A percentile compares a stretch with the other conserved stretches of the same genome.
phyloP scores from a whole-genome alignment of 768 basidiomycete species.

The Termitomyces eurrhizus region DNA sequence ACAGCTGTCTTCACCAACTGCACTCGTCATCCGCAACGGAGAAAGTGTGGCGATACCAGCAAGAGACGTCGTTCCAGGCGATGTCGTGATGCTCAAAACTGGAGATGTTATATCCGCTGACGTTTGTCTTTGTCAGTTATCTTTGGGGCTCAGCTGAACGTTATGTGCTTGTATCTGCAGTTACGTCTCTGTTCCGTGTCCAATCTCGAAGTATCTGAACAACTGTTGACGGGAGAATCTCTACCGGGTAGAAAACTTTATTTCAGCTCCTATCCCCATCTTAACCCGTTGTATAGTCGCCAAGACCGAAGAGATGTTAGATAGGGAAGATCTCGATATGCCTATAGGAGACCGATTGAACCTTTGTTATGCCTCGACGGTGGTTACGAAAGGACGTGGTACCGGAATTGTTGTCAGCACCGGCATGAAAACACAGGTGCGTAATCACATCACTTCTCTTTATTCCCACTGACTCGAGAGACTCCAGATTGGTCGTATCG shows the following conservation, averaged over 20 bases:
- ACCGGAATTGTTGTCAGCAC: conserved; percentile 43
- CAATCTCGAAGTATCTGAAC: conserved; percentile 48
- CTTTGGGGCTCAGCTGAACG: background rate
- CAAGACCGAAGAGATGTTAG: conserved; percentile 32
- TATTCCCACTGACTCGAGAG: background rate
- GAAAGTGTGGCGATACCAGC: conserved; percentile 37
- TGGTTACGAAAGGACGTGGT: conserved; percentile 46
- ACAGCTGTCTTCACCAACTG: conserved; percentile 43
- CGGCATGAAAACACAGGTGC: conserved; percentile 52
- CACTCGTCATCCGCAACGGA: conserved; percentile 38
- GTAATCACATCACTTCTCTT: conserved; percentile 13
- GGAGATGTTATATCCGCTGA: conserved; percentile 46
- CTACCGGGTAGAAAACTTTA: conserved; percentile 30
- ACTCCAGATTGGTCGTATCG: conserved; percentile 34
- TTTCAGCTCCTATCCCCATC: background rate
- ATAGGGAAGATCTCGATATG: conserved; percentile 27
- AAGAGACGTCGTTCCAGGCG: conserved; percentile 39
- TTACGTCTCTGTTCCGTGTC: conserved; percentile 40
- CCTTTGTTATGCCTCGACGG: conserved; percentile 39
- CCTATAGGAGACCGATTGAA: conserved; percentile 41
- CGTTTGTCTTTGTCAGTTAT: conserved; percentile 18
- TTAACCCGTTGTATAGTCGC: conserved; percentile 22
- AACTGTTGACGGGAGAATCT: conserved; percentile 50
- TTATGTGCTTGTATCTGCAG: conserved; percentile 13
- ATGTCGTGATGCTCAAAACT: conserved; percentile 34